Conservation (phyloP, 75 land plant species). For the Cryptomeria japonica region DNA sequence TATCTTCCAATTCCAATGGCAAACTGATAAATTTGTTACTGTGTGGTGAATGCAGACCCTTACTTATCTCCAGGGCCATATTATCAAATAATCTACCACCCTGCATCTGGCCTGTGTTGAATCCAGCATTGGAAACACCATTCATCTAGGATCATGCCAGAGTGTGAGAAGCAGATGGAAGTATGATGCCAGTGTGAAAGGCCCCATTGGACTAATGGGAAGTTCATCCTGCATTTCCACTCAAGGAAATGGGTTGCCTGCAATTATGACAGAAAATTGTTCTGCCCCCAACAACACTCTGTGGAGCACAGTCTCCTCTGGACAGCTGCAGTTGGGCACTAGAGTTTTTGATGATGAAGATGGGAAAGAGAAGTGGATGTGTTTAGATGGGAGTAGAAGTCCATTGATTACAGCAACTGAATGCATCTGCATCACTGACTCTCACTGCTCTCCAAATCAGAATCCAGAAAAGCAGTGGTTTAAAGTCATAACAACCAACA, state of each 20-base stretch:
- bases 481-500: not conserved
- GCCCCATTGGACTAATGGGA: not conserved
- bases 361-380: not conserved
- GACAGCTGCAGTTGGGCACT: not conserved
- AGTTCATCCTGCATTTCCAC: not conserved
- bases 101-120: not conserved
- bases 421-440: not conserved
- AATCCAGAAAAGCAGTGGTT: not conserved
- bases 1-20: too few relatives aligned
- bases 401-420: not conserved
- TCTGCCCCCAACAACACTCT: not conserved
- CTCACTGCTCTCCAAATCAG: not conserved
- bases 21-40: too few relatives aligned
- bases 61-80: not conserved
- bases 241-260: not conserved
- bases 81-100: constrained; percentile 1
- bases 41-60: not conserved
- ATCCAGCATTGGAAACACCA: not conserved
- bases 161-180: not conserved
- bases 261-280: not conserved
- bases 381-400: not conserved
- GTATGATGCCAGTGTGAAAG: not conserved
- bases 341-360: not conserved
- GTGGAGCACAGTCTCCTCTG: not conserved
- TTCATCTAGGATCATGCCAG: not conserved